Evolutionary conservation across 805 yeast species (phyloP).

Genomic region (Wickerhamiella spandovensis): DNA sequence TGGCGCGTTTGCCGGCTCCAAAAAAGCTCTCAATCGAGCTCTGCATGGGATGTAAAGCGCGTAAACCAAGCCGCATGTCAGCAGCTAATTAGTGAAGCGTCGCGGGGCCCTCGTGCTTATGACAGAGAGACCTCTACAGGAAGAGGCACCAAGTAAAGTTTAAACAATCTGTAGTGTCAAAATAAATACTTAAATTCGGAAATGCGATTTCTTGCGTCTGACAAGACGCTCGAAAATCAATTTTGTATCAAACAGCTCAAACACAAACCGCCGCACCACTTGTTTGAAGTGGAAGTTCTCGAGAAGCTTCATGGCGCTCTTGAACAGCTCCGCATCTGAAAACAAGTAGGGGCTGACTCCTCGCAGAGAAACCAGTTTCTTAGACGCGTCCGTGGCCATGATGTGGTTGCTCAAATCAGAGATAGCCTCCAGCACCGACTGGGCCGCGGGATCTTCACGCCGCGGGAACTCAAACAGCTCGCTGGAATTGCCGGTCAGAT

Average conservation of each 20-base stretch:
- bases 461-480: conserved; percentile 7
- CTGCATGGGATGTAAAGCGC: conserved; percentile 12
- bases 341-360: conserved; percentile 38
- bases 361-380: conserved; percentile 43
- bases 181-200: neutral
- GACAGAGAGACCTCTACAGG: no score
- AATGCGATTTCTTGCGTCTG: neutral
- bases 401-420: conserved; percentile 46
- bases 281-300: conserved; percentile 48
- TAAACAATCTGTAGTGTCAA: neutral
- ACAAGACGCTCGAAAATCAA: conserved; percentile 8
- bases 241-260: conserved; percentile 44
- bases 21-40: conserved; percentile 17
- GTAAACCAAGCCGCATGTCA: neutral
- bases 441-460: conserved; percentile 4
- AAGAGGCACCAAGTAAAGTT: no score
- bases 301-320: conserved; percentile 36
- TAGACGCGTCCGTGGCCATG: conserved; percentile 39
- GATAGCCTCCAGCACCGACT: conserved; percentile 24
- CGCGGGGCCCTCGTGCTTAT: no score
- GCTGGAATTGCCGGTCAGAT: conserved; percentile 5
- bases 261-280: conserved; percentile 48
- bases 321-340: conserved; percentile 42
- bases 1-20: conserved; percentile 9
- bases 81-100: neutral